These are phyloP conservation scores for Dendrostoma leiphaemia DNA, from an alignment of 2,329 filamentous ascomycete genomes.

Conservation along the genomic window DNA sequence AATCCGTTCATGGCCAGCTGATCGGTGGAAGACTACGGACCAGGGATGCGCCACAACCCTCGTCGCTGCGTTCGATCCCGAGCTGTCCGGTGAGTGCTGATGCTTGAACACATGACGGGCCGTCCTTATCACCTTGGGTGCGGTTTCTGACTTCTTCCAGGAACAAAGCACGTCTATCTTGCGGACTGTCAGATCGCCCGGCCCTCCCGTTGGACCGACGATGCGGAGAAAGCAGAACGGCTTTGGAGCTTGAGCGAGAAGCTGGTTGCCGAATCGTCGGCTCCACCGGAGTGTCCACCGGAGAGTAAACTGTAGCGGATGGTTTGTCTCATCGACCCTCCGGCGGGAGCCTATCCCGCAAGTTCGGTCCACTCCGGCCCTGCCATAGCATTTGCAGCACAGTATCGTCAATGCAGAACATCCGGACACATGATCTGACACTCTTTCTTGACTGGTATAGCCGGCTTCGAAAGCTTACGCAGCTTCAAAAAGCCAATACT, in stretches of 20 bases:
- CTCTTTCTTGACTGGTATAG: not conserved
- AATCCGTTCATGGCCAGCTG: constrained; percentile 22
- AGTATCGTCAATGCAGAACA: not conserved
- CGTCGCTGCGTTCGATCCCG: constrained; percentile 39
- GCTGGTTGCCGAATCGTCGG: not conserved
- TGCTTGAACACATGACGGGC: not conserved
- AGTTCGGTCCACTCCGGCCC: constrained; percentile 14
- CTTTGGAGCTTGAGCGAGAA: constrained; percentile 14
- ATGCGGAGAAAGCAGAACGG: constrained; percentile 1
- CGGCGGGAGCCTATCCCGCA: not conserved
- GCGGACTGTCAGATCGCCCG: not conserved
- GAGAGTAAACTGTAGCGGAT: constrained; percentile 8
- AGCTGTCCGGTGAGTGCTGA: not conserved
- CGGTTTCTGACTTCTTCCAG: not conserved
- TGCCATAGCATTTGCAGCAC: not conserved
- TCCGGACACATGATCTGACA: not conserved
- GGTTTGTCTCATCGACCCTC: constrained; percentile 3
- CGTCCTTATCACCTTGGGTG: not conserved
- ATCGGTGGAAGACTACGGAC: constrained; percentile 33
- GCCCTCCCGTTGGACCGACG: not conserved
- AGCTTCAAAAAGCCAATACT: not conserved
- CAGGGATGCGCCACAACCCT: constrained; percentile 41
- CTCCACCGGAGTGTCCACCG: not conserved
- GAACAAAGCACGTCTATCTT: constrained; percentile 1
- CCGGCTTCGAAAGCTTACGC: not conserved